These are phyloP conservation scores for Piper longum DNA, from an alignment of 164 flowering plant species.

Conservation along the genomic window DNA sequence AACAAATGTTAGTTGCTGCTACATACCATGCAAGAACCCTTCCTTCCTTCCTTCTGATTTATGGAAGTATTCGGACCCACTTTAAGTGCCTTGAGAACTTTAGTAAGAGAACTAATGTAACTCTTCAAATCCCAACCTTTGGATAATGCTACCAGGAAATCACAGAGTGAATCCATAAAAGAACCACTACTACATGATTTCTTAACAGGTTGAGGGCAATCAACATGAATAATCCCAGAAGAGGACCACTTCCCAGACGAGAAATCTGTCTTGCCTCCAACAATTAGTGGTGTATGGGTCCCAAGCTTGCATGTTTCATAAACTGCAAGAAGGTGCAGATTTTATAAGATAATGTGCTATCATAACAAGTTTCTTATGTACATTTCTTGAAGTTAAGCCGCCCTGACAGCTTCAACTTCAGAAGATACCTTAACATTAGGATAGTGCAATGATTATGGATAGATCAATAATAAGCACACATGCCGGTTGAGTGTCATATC, in stretches of 20 bases:
- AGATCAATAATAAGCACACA: too few relatives aligned
- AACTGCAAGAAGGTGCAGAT: constrained; percentile 25
- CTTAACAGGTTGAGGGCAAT: constrained; percentile 84
- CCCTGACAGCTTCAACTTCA: too few relatives aligned
- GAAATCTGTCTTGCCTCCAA: constrained; percentile 60
- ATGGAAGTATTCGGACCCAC: constrained; percentile 32
- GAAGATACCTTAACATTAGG: too few relatives aligned
- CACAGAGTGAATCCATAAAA: constrained; percentile 76
- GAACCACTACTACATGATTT: constrained; percentile 56
- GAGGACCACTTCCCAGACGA: constrained; percentile 55
- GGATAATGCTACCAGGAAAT: constrained; percentile 70
- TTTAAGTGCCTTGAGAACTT: constrained; percentile 60
- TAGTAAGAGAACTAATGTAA: constrained; percentile 73
- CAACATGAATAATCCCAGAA: constrained; percentile 77
- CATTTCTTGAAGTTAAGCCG: not conserved
- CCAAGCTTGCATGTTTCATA: constrained; percentile 96
- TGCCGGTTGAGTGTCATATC: too few relatives aligned
- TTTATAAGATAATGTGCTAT: not conserved
- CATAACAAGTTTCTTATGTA: not conserved
- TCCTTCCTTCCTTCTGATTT: constrained; percentile 62
- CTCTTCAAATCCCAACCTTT: constrained; percentile 88
- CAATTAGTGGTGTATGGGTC: constrained; percentile 64
- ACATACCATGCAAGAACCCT: constrained; percentile 64
- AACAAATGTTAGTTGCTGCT: too few relatives aligned
- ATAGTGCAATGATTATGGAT: too few relatives aligned